Base-by-base conservation (phyloP, 2,329 filamentous ascomycete genomes). In the Bipolaris gigantea region DNA sequence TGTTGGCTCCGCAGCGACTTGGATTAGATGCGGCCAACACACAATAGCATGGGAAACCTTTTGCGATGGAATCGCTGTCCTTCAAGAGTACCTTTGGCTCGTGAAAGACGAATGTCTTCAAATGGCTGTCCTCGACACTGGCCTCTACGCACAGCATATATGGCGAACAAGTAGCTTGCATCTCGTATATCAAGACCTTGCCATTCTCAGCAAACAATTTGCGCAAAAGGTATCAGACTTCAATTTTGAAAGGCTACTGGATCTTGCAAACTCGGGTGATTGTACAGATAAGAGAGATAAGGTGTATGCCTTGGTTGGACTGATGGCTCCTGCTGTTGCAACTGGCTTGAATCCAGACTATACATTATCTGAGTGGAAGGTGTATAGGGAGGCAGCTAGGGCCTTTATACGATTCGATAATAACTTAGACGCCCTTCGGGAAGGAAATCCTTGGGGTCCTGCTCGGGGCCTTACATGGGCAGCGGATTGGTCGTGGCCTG, bases 141-240 rank as follows among this genome's bases (percentile, higher is more conserved):
- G 38, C 13, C 18, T 25, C 2, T 15, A 25, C 21, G 9, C 42
- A 7, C 4, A 44, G 15, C 27, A 19, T 13, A 34, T 18, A 18
- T 45, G 42, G 42, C 18, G n/a, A 13, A 45, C 42, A 7, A 34
- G 13, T 3, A 45, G 42, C 30, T 34, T 45, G 27, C 42, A 45
- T 45, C 42, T 45, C 6, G 42, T 45, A 32, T 45, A 45, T 15
- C 42, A 45, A 19, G 42, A 45, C 15, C 42, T 45, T 21, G 11
- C 38, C 5, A 15, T 40, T 40, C 38, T 40, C 38, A 40, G 38
- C 21, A 25, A 15, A 18, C 19, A n/a, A 18, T n/a, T 25, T 21
- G 19, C 11, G 23, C 38, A 25, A n/a, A 9, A 11, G 18, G 6
- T 23, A 8, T 7, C 38, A 8, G 38, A 40, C 13, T 40, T 40